Evolutionary conservation across 2,329 filamentous ascomycete genomes (phyloP).

Genomic region (Arthrobotrys iridis): DNA sequence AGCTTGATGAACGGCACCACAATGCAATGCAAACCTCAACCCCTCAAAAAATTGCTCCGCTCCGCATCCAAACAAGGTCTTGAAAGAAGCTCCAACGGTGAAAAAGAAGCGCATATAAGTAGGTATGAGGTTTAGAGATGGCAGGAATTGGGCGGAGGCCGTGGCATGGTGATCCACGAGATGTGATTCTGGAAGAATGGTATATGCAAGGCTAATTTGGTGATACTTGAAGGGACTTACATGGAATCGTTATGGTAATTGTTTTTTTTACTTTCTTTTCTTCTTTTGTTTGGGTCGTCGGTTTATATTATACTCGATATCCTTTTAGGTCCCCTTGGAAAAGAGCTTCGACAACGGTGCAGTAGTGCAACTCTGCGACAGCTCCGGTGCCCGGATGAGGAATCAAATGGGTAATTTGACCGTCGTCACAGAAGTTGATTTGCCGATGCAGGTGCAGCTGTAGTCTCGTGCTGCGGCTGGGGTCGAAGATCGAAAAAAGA

Average conservation of each 20-base stretch:
- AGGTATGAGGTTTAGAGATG: background rate
- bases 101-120: slow-evolving; percentile 9
- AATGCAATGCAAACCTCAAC: slow-evolving; percentile 29
- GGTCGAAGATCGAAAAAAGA: slow-evolving; percentile 45
- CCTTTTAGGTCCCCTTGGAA: slow-evolving; percentile 23
- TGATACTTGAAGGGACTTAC: slow-evolving; percentile 54
- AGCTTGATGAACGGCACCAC: slow-evolving; percentile 42
- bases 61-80: slow-evolving; percentile 27
- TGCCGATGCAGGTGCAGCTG: slow-evolving; percentile 49
- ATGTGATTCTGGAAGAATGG: slow-evolving; percentile 47
- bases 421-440: slow-evolving; percentile 51
- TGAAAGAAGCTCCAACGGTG: slow-evolving; percentile 29
- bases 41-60: slow-evolving; percentile 22
- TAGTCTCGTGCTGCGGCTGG: slow-evolving; percentile 48
- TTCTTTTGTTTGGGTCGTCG: slow-evolving; percentile 31
- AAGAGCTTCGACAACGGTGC: slow-evolving; percentile 35
- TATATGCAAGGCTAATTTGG: slow-evolving; percentile 53
- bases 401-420: slow-evolving; percentile 54
- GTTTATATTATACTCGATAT: slow-evolving; percentile 27
- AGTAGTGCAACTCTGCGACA: slow-evolving; percentile 52
- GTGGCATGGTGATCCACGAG: slow-evolving; percentile 51
- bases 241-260: slow-evolving; percentile 45
- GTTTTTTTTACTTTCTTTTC: slow-evolving; percentile 18
- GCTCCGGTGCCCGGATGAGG: slow-evolving; percentile 36
- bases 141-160: slow-evolving; percentile 22